These are phyloP conservation scores for Pleurotus salmoneostramineus DNA, from an alignment of 768 basidiomycete genomes.

Conservation along the genomic window DNA sequence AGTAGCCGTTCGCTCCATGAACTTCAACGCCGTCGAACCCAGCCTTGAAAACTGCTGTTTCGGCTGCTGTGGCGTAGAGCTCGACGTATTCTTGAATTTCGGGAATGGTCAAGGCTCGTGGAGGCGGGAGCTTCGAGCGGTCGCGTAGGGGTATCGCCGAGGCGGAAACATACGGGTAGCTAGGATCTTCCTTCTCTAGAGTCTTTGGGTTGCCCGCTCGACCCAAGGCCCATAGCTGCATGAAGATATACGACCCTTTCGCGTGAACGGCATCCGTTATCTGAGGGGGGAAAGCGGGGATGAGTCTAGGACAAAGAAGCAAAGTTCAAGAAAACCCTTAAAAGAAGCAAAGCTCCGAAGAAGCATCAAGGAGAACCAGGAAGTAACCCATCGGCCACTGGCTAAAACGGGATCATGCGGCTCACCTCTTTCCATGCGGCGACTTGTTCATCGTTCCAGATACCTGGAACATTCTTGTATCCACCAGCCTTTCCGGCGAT, in stretches of 20 bases:
- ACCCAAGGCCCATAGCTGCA: conserved; percentile 50
- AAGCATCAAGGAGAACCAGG: conserved; percentile 25
- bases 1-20: conserved; percentile 26
- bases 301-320: not conserved
- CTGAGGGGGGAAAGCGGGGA: conserved; percentile 13
- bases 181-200: conserved; percentile 19
- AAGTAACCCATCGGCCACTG: not conserved
- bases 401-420: not conserved
- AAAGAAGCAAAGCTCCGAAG: conserved; percentile 36
- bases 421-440: conserved; percentile 46
- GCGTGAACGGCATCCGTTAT: conserved; percentile 15
- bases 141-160: conserved; percentile 17
- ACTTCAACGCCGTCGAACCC: conserved; percentile 50
- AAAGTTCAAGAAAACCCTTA: not conserved
- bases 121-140: conserved; percentile 3
- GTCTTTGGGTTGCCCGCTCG: conserved; percentile 20
- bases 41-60: conserved; percentile 35
- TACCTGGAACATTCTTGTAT: conserved; percentile 37
- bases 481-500: conserved; percentile 27
- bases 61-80: conserved; percentile 42
- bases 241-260: conserved; percentile 29
- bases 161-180: conserved; percentile 21
- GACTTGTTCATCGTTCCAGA: conserved; percentile 48
- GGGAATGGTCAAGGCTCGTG: conserved; percentile 29
- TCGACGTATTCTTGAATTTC: conserved; percentile 37